Percentiles rank a stretch among this genome's conserved stretches.
Conservation (phyloP, 2,329 filamentous ascomycete genomes). For the Acrocalymma vagum region DNA sequence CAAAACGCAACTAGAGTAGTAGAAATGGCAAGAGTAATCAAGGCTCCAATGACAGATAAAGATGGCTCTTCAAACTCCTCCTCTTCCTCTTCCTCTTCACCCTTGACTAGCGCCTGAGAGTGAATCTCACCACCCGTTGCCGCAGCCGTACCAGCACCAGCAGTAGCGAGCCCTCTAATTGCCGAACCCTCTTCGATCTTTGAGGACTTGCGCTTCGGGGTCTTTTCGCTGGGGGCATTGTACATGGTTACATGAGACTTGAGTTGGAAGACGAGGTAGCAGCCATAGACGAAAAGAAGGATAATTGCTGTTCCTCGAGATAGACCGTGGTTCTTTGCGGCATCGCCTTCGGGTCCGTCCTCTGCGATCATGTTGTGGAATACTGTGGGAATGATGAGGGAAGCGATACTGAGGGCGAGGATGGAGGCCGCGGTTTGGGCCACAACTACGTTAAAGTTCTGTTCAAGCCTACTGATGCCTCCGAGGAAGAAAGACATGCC, state of each 20-base stretch:
- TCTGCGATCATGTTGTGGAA: conserved; percentile 60
- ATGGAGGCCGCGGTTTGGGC: conserved; percentile 88
- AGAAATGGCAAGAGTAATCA: conserved; percentile 74
- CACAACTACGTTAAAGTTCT: conserved; percentile 91
- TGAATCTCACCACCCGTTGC: conserved; percentile 60
- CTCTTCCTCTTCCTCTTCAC: conserved; percentile 58
- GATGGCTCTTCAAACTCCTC: conserved; percentile 81
- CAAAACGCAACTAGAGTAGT: conserved; percentile 84
- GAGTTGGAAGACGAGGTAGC: conserved; percentile 90
- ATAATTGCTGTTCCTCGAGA: conserved; percentile 82
- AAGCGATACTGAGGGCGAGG: conserved; percentile 79
- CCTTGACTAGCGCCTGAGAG: conserved; percentile 55
- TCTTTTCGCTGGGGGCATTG: conserved; percentile 80
- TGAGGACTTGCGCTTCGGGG: conserved; percentile 63
- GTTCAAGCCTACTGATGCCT: conserved; percentile 78
- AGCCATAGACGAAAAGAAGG: conserved; percentile 81
- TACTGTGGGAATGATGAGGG: conserved; percentile 88
- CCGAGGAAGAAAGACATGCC: conserved; percentile 94
- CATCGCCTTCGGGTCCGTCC: conserved; percentile 30
- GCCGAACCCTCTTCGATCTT: conserved; percentile 61
- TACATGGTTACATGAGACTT: conserved; percentile 85
- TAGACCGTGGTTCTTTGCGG: conserved; percentile 40
- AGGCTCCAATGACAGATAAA: conserved; percentile 74
- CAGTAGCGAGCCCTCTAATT: conserved; percentile 59
- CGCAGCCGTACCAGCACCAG: conserved; percentile 62